Conservation (phyloP, 1,284 basidiomycete species). For the Acaromyces ingoldii region DNA sequence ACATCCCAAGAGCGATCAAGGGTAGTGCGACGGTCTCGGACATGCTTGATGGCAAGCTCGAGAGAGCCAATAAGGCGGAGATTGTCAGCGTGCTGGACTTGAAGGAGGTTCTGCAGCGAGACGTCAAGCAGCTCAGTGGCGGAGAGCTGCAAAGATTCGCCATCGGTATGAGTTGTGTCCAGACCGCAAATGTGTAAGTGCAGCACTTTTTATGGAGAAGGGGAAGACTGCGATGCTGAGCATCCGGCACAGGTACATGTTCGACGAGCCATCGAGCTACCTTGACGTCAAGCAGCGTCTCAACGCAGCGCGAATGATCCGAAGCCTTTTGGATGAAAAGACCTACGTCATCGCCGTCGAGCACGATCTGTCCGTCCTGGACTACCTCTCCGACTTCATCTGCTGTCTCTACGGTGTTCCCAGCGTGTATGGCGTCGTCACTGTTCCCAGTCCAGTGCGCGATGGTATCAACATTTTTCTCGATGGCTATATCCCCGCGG, state of each 20-base stretch:
- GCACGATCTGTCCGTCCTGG: slow-evolving; percentile 50
- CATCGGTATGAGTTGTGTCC: slow-evolving; percentile 50
- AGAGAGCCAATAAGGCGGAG: slow-evolving; percentile 45
- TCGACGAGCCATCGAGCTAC: slow-evolving; percentile 51
- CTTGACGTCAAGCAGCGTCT: slow-evolving; percentile 52
- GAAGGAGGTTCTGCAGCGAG: slow-evolving; percentile 45
- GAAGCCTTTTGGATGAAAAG: slow-evolving; percentile 43
- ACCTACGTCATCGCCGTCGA: slow-evolving; percentile 52
- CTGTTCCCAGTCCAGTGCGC: slow-evolving; percentile 46
- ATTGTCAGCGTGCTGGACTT: slow-evolving; percentile 45
- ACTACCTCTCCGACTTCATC: slow-evolving; percentile 51
- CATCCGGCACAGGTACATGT: slow-evolving; percentile 42
- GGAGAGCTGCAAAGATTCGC: slow-evolving; percentile 51
- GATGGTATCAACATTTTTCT: slow-evolving; percentile 52
- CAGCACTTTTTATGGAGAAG: neutral
- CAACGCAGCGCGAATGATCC: slow-evolving; percentile 48
- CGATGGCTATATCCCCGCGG: slow-evolving; percentile 50
- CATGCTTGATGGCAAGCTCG: slow-evolving; percentile 46
- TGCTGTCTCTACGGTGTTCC: slow-evolving; percentile 51
- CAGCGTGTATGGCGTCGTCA: slow-evolving; percentile 50
- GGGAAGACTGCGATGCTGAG: neutral
- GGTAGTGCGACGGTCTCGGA: slow-evolving; percentile 39
- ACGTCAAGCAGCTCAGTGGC: slow-evolving; percentile 47
- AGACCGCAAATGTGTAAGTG: slow-evolving; percentile 46
- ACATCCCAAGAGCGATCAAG: slow-evolving; percentile 50